Evolutionary conservation across 768 basidiomycete species (phyloP).

Genomic region (Kwoniella sp.): DNA sequence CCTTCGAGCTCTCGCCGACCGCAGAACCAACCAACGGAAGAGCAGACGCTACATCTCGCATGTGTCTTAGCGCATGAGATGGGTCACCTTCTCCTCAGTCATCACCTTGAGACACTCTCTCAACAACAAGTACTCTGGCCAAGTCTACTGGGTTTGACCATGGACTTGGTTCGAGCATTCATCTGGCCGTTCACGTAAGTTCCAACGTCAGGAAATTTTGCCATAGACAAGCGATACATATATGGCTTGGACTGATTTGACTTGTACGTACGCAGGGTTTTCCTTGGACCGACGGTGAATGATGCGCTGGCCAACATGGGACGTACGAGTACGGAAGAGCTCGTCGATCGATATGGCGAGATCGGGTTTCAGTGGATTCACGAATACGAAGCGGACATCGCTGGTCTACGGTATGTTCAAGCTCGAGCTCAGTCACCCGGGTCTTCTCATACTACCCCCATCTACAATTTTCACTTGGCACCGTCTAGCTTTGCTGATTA

Average conservation of each 20-base stretch:
- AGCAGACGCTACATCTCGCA: constrained; percentile 86
- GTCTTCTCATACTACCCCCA: no score
- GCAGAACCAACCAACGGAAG: constrained; percentile 64
- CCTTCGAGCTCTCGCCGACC: constrained; percentile 46
- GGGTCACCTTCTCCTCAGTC: constrained; percentile 83
- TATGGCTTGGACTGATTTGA: no score
- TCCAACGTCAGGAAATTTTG: no score
- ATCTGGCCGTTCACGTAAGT: constrained; percentile 88
- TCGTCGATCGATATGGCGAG: constrained; percentile 60
- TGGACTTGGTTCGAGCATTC: constrained; percentile 75
- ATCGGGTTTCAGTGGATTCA: constrained; percentile 76
- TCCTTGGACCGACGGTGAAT: constrained; percentile 88
- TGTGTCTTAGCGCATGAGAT: constrained; percentile 91
- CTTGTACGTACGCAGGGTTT: no score
- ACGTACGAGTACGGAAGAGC: constrained; percentile 65
- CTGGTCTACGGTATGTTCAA: constrained; percentile 69
- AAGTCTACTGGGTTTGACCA: constrained; percentile 70
- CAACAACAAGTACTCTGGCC: constrained; percentile 80
- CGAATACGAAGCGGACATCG: constrained; percentile 90
- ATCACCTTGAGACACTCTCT: constrained; percentile 89
- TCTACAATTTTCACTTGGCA: no score
- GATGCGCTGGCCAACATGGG: constrained; percentile 85
- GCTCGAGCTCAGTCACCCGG: constrained; percentile 8
- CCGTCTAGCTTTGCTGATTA: no score
- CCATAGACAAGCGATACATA: no score